These are phyloP conservation scores for Erodium texanum DNA, from an alignment of 441 rosid species.

Conservation along the genomic window DNA sequence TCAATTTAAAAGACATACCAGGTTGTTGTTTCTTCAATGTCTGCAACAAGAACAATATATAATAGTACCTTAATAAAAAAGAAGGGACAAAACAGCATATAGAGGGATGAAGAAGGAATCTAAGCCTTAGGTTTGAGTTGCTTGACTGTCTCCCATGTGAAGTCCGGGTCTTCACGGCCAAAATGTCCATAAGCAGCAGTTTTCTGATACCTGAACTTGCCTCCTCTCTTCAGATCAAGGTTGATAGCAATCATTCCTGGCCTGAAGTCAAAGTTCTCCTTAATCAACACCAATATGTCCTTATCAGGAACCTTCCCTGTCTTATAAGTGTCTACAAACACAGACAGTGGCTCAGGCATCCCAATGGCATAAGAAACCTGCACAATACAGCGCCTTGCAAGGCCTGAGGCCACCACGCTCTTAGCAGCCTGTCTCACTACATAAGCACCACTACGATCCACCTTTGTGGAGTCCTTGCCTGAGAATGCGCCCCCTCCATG, in stretches of 20 bases:
- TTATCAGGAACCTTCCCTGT: constrained; percentile 12
- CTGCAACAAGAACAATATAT: not conserved
- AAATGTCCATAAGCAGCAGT: constrained; percentile 12
- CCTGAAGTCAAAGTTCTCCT: constrained; percentile 10
- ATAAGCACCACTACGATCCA: constrained; percentile 13
- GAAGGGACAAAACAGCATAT: not conserved
- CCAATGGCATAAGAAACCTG: constrained; percentile 10
- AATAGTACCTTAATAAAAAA: not conserved
- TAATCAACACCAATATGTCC: constrained; percentile 8
- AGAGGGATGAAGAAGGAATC: not conserved
- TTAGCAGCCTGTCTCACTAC: constrained; percentile 11
- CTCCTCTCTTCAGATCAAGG: constrained; percentile 9
- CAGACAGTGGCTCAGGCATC: constrained; percentile 11
- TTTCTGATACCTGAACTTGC: constrained; percentile 7
- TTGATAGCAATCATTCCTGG: constrained; percentile 8
- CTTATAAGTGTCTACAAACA: constrained; percentile 13
- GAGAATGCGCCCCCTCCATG: constrained; percentile 5
- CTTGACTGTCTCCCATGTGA: constrained; percentile 14
- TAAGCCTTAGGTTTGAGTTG: constrained; percentile 8
- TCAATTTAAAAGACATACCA: not conserved
- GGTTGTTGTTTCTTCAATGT: too few species aligned
- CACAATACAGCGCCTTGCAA: constrained; percentile 11
- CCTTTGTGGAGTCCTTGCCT: constrained; percentile 7
- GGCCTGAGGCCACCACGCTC: constrained; percentile 15
- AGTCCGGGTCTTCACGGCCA: constrained; percentile 12